These are phyloP conservation scores for Sarocladium brachiariae DNA, from an alignment of 2,329 filamentous ascomycete genomes.

Conservation along the genomic window DNA sequence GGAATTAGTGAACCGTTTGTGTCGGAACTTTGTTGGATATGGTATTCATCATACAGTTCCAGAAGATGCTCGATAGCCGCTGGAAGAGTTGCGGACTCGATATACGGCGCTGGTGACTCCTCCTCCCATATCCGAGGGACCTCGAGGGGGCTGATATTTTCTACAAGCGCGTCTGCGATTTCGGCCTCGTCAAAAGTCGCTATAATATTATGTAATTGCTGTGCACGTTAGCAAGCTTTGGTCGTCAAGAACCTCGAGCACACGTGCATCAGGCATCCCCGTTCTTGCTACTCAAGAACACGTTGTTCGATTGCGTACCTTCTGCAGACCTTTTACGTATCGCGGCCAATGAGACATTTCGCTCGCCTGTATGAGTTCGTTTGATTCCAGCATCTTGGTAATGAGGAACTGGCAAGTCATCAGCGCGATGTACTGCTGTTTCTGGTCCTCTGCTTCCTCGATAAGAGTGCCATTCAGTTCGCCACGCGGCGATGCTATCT, in stretches of 20 bases:
- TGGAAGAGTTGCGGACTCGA: constrained; percentile 18
- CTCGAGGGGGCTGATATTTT: background rate
- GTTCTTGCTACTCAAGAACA: no score
- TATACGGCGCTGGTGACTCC: background rate
- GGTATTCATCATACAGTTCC: background rate
- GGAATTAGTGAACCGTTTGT: no score
- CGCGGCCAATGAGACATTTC: background rate
- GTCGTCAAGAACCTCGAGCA: no score
- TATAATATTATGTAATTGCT: background rate
- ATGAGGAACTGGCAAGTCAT: background rate
- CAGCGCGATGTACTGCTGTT: background rate
- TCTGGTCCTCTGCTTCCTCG: background rate
- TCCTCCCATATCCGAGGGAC: background rate
- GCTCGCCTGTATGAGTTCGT: background rate
- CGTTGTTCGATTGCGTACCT: no score
- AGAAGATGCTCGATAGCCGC: constrained; percentile 8
- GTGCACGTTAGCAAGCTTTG: background rate
- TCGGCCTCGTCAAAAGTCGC: background rate
- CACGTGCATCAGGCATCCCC: background rate
- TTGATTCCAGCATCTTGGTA: background rate
- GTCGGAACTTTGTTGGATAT: background rate
- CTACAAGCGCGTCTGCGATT: background rate
- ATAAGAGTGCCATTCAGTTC: background rate
- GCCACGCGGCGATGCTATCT: background rate
- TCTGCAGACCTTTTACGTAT: background rate